Percentiles rank a stretch among this genome's conserved stretches.
Evolutionary conservation across 306 rosid genomes (phyloP).

Genomic region (Glycine latifolia): DNA sequence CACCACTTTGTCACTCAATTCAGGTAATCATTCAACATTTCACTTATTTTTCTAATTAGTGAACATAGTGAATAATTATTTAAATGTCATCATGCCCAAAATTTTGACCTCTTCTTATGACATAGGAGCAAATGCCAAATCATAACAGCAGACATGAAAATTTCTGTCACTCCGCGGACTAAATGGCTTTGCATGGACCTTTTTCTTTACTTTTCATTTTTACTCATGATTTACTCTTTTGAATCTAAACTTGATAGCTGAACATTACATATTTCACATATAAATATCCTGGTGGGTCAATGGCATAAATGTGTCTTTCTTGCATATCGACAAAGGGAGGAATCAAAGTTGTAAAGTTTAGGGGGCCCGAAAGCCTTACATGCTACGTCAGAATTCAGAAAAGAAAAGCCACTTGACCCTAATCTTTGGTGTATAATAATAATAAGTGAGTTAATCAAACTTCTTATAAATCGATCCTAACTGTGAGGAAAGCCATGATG

Average conservation of each 20-base stretch:
- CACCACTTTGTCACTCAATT: slow-evolving; percentile 89
- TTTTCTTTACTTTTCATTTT: slow-evolving; percentile 32
- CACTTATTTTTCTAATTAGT: slow-evolving; percentile 8
- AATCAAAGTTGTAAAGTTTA: slow-evolving; percentile 40
- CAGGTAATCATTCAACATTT: slow-evolving; percentile 59
- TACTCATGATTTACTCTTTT: slow-evolving; percentile 39
- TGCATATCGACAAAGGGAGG: slow-evolving; percentile 44
- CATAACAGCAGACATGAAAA: slow-evolving; percentile 42
- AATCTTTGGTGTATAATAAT: slow-evolving; percentile 28
- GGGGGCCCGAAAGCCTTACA: slow-evolving; percentile 26
- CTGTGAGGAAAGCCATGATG: slow-evolving; percentile 29
- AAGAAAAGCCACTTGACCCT: slow-evolving; percentile 33
- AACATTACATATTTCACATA: slow-evolving; percentile 34
- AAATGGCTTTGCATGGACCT: slow-evolving; percentile 34
- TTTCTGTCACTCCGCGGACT: slow-evolving; percentile 36
- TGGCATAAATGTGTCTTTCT: slow-evolving; percentile 11
- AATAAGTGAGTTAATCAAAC: slow-evolving; percentile 23
- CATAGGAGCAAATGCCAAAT: slow-evolving; percentile 41
- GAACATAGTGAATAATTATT: slow-evolving; percentile 29
- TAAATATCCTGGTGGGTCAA: slow-evolving; percentile 30
- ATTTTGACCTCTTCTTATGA: slow-evolving; percentile 9
- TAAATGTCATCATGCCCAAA: slow-evolving; percentile 37
- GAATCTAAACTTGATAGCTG: slow-evolving; percentile 3
- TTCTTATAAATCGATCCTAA: slow-evolving; percentile 7
- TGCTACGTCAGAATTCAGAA: slow-evolving; percentile 23